Percentiles rank a stretch among this genome's conserved stretches.
Conservation (phyloP, 371 early-diverging fungal species). For the Mucor racemosus region DNA sequence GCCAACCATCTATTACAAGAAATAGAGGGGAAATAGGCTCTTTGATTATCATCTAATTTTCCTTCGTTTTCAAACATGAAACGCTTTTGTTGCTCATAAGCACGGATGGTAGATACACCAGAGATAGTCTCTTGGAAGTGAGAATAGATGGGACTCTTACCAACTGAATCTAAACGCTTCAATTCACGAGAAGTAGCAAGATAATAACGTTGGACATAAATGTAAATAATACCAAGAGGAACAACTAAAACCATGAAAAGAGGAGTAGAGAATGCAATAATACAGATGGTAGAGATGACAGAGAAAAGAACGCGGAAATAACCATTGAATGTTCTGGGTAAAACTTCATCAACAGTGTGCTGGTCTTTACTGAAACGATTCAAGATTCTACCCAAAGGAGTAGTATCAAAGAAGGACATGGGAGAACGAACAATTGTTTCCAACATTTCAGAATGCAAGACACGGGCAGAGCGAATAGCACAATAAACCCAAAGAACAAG, state of each 20-base stretch:
- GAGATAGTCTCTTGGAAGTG: constrained; percentile 80
- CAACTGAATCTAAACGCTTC: constrained; percentile 81
- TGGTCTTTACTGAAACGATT: constrained; percentile 91
- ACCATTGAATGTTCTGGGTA: constrained; percentile 69
- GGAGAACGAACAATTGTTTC: constrained; percentile 67
- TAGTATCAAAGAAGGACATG: constrained; percentile 88
- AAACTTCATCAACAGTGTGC: constrained; percentile 79
- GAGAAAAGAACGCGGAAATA: constrained; percentile 55
- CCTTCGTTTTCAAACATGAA: constrained; percentile 77
- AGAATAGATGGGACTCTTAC: constrained; percentile 83
- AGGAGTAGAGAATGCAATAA: constrained; percentile 70
- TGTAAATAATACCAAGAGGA: constrained; percentile 63
- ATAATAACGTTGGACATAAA: constrained; percentile 73
- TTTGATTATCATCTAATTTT: constrained; percentile 80
- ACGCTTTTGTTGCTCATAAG: constrained; percentile 72
- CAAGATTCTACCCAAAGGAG: constrained; percentile 86
- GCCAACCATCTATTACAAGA: constrained; percentile 92
- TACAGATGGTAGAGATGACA: constrained; percentile 61
- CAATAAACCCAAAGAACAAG: constrained; percentile 83
- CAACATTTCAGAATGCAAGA: constrained; percentile 67
- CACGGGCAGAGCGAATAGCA: constrained; percentile 75
- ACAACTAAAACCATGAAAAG: constrained; percentile 59
- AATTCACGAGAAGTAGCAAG: constrained; percentile 76
- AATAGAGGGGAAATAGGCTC: constrained; percentile 81
- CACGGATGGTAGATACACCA: constrained; percentile 85